These are phyloP conservation scores for Aspergillus carbonarius DNA, from an alignment of 2,329 filamentous ascomycete genomes.

Conservation along the genomic window DNA sequence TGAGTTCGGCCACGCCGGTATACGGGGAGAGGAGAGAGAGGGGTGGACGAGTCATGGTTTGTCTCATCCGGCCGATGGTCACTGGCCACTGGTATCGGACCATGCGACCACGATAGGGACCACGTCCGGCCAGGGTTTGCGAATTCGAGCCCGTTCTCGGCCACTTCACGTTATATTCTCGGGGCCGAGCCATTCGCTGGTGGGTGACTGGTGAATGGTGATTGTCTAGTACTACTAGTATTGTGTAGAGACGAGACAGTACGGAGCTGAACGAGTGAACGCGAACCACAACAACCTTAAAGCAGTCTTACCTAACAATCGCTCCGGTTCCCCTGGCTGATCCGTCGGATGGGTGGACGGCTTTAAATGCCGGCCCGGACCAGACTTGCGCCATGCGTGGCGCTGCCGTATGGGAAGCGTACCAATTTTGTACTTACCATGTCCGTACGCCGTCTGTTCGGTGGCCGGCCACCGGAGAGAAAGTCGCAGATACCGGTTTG, in stretches of 20 bases:
- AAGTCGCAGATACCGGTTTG: not conserved
- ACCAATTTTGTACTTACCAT: not conserved
- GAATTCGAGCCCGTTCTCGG: not conserved
- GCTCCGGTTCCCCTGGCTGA: not conserved
- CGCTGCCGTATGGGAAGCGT: not conserved
- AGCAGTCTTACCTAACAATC: not conserved
- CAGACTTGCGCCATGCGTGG: not conserved
- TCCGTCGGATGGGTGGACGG: not conserved
- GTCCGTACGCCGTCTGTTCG: not conserved
- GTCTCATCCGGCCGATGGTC: not conserved
- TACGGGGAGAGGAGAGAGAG: not conserved
- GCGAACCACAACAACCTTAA: not conserved
- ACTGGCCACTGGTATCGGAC: not conserved
- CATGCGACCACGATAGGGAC: not conserved
- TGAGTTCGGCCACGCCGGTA: slow-evolving; percentile 1
- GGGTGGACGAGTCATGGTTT: not conserved
- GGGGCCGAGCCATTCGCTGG: not conserved
- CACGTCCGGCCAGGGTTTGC: not conserved
- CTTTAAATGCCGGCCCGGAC: not conserved
- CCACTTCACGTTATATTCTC: not conserved
- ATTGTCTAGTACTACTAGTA: too few species aligned
- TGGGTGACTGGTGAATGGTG: not conserved
- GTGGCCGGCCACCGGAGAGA: not conserved
- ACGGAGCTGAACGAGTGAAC: not conserved
- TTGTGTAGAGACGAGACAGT: too few species aligned